phyloP scores from a whole-genome alignment of 805 yeast genomes.

The Isabelozyma gotoi region DNA sequence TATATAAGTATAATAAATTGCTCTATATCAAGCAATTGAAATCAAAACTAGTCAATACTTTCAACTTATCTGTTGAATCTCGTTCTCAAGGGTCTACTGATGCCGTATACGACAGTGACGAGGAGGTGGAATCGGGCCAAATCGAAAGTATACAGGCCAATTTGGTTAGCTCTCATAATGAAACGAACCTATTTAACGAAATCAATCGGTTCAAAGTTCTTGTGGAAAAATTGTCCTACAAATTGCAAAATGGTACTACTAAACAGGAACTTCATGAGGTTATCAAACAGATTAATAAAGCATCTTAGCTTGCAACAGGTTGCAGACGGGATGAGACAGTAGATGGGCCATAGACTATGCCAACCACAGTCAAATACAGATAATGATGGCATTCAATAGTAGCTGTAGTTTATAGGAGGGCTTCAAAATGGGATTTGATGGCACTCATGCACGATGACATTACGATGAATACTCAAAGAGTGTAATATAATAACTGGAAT shows the following conservation, averaged over 20 bases:
- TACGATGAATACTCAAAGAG: too few relatives aligned
- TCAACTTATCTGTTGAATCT: not conserved
- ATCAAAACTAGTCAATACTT: conserved; percentile 6
- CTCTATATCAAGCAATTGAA: conserved; percentile 20
- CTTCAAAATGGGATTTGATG: too few relatives aligned
- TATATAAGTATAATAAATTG: conserved; percentile 29
- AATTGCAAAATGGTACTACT: conserved; percentile 1
- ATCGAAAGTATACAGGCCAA: conserved; percentile 8
- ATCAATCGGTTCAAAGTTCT: conserved; percentile 25
- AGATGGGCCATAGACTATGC: too few relatives aligned
- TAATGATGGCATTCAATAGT: too few relatives aligned
- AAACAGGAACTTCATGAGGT: not conserved
- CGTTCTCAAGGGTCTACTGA: not conserved
- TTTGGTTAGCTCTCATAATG: conserved; percentile 5
- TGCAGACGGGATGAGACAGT: too few relatives aligned
- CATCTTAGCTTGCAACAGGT: too few relatives aligned
- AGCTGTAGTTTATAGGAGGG: too few relatives aligned
- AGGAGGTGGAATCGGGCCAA: conserved; percentile 7
- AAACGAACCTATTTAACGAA: conserved; percentile 13
- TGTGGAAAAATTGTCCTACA: conserved; percentile 22
- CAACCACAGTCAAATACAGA: too few relatives aligned
- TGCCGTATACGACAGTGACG: conserved; percentile 18
- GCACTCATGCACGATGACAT: too few relatives aligned
- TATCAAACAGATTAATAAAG: not conserved
- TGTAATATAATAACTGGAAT: too few relatives aligned